These are phyloP conservation scores for Talaromyces albobiverticillius DNA, from an alignment of 2,329 filamentous ascomycete species.

Conservation along the genomic window DNA sequence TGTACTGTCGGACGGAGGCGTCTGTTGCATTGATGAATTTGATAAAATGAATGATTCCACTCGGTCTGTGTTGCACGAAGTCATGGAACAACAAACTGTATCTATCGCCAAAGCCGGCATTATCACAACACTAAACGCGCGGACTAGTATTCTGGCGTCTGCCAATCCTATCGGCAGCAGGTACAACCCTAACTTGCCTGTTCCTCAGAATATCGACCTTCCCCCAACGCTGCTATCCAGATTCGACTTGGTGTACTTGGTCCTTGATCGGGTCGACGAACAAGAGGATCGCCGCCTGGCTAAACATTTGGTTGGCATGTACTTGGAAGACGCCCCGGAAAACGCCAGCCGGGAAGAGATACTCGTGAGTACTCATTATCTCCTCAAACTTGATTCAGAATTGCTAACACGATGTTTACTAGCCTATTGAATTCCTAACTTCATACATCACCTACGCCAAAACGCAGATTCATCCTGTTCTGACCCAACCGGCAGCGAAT, in stretches of 20 bases:
- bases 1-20: slow-evolving; percentile 70
- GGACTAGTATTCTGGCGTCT: slow-evolving; percentile 92
- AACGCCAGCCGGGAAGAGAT: slow-evolving; percentile 76
- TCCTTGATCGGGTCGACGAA: slow-evolving; percentile 91
- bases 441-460: slow-evolving; percentile 97
- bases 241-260: slow-evolving; percentile 96
- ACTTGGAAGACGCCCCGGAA: slow-evolving; percentile 89
- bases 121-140: slow-evolving; percentile 86
- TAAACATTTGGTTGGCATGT: slow-evolving; percentile 92
- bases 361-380: slow-evolving; percentile 58
- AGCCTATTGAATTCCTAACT: slow-evolving; percentile 94
- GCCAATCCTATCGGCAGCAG: slow-evolving; percentile 97
- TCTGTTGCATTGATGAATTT: slow-evolving; percentile 77
- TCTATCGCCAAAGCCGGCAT: slow-evolving; percentile 76
- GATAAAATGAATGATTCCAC: slow-evolving; percentile 78
- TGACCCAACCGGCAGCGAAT: slow-evolving; percentile 75
- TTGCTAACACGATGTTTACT: slow-evolving; percentile 19
- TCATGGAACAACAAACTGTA: slow-evolving; percentile 78
- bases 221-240: slow-evolving; percentile 91
- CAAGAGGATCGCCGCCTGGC: slow-evolving; percentile 83
- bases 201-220: slow-evolving; percentile 96
- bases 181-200: slow-evolving; percentile 92
- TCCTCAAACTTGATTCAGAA: not conserved
- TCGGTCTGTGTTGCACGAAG: slow-evolving; percentile 72
- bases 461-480: slow-evolving; percentile 74